Evolutionary conservation across 108 stramenopile species (phyloP), one percentile per base, ranked within the genome.

Genomic region (Nitzschia putrida): DNA sequence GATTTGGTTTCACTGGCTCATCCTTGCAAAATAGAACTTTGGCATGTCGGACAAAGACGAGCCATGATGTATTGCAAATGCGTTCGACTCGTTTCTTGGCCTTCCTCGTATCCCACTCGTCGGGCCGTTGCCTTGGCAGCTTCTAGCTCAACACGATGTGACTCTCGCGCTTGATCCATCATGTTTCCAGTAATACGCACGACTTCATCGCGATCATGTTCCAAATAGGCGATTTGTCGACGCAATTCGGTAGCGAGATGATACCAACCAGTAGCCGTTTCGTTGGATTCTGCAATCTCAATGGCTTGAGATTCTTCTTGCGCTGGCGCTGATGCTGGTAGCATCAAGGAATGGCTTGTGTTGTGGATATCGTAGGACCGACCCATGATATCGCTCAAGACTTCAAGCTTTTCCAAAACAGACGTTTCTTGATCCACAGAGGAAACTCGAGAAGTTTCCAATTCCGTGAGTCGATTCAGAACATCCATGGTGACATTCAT

Each of bases 341-440:
- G 29, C 29, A 34, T 34, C 29, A 34, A 34, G 29, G 29, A 34
- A 34, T 34, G 29, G 29, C 29, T 34, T n/a, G n/a, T n/a, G n/a
- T n/a, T n/a, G n/a, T n/a, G n/a, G 4, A 34, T 34, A 34, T 34
- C 29, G 29, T 34, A 4, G 3, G 29, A 34, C 4, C 29, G 29
- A 34, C 67, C 53, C 74, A 76, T 64, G 53, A 76, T 61, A 56
- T 68, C 74, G 11, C 65, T 66, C 41, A 76, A 61, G 22, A 64
- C 68, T 45, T 69, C 74, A 8, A 76, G 61, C 14, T 59, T 67
- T 24, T 76, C 67, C 50, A 76, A 47, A 3, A 76, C 74, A 9
- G 67, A 61, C 10, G 54, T 44, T 45, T 76, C 74, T 26, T 74
- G 43, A 25, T 69, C 61, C 14, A 69, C 65, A 38, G 24, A 20